Evolutionary conservation across 129 eudicot genomes (phyloP).

Genomic region (Artemisia annua): DNA sequence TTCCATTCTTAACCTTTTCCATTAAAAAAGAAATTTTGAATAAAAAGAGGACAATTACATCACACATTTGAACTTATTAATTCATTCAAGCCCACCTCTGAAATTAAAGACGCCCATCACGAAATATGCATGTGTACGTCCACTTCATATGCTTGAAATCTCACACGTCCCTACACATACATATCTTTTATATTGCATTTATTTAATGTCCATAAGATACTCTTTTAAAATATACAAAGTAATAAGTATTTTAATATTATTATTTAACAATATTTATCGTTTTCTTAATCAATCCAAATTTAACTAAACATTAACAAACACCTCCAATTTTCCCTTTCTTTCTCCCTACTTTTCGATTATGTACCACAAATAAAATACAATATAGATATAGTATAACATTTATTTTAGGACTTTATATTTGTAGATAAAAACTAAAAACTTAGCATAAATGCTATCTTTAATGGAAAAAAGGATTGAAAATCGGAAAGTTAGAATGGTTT

Average conservation of each 20-base stretch:
- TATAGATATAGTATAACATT: neutral
- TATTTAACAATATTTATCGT: slow-evolving; percentile 7
- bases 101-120: slow-evolving; percentile 43
- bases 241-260: neutral
- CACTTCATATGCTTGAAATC: slow-evolving; percentile 35
- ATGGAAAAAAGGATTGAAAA: too few relatives aligned
- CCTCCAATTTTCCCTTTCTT: neutral
- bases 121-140: slow-evolving; percentile 44
- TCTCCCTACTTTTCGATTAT: slow-evolving; percentile 8
- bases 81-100: slow-evolving; percentile 24
- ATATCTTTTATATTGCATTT: neutral
- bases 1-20: neutral
- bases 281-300: slow-evolving; percentile 3
- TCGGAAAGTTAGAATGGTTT: too few relatives aligned
- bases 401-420: neutral
- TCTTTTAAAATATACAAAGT: neutral
- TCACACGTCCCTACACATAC: slow-evolving; percentile 33
- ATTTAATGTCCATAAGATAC: neutral
- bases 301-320: slow-evolving; percentile 5
- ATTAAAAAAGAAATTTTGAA: slow-evolving; percentile 1
- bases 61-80: slow-evolving; percentile 29
- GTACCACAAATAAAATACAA: neutral
- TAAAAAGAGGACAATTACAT: slow-evolving; percentile 17
- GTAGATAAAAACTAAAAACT: too few relatives aligned
- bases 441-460: too few relatives aligned